Conservation (phyloP, 768 basidiomycete species). For the Clitopilus hobsonii region DNA sequence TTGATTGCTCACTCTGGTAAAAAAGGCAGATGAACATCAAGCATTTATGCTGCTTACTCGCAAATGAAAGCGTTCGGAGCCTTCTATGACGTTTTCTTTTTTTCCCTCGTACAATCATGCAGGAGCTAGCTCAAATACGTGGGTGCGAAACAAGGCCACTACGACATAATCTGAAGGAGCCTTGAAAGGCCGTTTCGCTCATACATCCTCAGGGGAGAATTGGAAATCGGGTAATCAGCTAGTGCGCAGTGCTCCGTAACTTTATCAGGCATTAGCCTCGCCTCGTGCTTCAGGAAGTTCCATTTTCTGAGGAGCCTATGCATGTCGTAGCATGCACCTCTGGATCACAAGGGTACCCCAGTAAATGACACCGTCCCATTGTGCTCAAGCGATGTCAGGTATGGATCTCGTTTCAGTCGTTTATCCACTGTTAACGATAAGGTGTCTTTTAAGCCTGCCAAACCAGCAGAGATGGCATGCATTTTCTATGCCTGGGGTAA, state of each 20-base stretch:
- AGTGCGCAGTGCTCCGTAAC: not conserved
- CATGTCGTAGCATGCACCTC: not conserved
- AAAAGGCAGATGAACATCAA: not conserved
- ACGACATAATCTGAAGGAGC: too few species aligned
- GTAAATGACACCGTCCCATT: not conserved
- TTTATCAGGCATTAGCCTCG: not conserved
- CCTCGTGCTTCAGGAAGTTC: not conserved
- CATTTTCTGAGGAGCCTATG: not conserved
- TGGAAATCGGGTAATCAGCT: not conserved
- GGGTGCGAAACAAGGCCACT: too few species aligned
- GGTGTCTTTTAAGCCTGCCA: too few species aligned
- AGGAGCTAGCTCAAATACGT: too few species aligned
- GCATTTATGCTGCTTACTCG: not conserved
- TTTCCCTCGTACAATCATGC: too few species aligned
- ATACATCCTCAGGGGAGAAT: not conserved
- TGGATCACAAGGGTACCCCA: not conserved
- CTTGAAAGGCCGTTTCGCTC: not conserved
- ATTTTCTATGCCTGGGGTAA: too few species aligned
- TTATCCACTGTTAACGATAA: too few species aligned
- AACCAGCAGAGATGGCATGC: too few species aligned
- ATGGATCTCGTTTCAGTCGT: too few species aligned
- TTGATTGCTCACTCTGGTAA: not conserved
- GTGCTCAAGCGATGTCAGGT: too few species aligned
- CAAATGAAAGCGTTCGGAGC: not conserved
- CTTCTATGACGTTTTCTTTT: too few species aligned